Evolutionary conservation across 371 early-diverging fungal species (phyloP).

Genomic region (Mucor piriformis): DNA sequence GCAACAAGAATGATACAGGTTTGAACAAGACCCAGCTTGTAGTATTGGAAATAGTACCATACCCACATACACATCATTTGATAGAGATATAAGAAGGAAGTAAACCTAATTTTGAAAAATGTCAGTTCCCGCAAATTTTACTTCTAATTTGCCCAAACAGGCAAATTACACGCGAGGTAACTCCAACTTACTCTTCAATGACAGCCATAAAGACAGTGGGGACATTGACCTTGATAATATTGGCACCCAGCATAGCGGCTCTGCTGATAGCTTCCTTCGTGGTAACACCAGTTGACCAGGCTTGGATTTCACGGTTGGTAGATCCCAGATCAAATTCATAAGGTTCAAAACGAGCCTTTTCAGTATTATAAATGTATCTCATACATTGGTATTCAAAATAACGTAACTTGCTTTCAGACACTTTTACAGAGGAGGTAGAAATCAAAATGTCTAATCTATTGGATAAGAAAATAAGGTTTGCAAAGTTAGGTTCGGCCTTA

Average conservation of each 20-base stretch:
- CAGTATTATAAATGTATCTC: slow-evolving; percentile 64
- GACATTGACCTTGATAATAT: slow-evolving; percentile 63
- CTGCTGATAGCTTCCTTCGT: slow-evolving; percentile 53
- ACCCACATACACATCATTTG: slow-evolving; percentile 74
- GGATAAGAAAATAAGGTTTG: background rate
- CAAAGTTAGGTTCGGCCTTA: background rate
- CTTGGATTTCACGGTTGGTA: slow-evolving; percentile 48
- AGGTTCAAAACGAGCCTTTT: slow-evolving; percentile 52
- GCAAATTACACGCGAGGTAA: background rate
- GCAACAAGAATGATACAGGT: slow-evolving; percentile 65
- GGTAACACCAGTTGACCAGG: slow-evolving; percentile 52
- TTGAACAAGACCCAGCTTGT: slow-evolving; percentile 70
- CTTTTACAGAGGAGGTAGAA: slow-evolving; percentile 43
- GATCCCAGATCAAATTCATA: slow-evolving; percentile 58
- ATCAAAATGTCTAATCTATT: slow-evolving; percentile 40
- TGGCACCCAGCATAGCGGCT: slow-evolving; percentile 61
- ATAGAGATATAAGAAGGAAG: slow-evolving; percentile 73
- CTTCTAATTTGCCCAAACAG: background rate
- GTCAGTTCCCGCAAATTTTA: background rate
- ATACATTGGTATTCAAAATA: slow-evolving; percentile 78
- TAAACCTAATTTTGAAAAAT: slow-evolving; percentile 32
- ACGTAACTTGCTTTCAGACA: slow-evolving; percentile 49
- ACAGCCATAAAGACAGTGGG: slow-evolving; percentile 52
- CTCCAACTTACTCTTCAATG: slow-evolving; percentile 49
- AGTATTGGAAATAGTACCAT: slow-evolving; percentile 72